phyloP scores from a whole-genome alignment of 1,139 yeast genomes.

The Geotrichum candidum region DNA sequence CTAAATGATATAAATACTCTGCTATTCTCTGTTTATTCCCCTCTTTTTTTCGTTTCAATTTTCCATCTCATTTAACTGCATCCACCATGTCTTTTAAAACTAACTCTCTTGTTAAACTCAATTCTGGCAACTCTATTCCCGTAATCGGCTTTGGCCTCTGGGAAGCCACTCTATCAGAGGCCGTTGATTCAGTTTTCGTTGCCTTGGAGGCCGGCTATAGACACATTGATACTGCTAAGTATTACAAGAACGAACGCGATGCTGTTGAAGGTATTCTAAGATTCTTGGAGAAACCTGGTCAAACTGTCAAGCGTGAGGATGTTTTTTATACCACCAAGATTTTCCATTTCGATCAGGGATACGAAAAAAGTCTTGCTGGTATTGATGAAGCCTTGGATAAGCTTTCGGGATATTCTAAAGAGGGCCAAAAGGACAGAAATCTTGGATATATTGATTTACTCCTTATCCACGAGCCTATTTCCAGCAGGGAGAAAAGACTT shows the following conservation, averaged over 20 bases:
- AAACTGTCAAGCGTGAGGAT: too few species aligned
- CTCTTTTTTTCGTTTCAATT: too few species aligned
- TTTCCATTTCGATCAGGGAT: slow-evolving; percentile 49
- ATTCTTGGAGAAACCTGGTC: too few species aligned
- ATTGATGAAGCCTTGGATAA: too few species aligned
- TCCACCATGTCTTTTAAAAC: neutral
- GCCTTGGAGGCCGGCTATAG: slow-evolving; percentile 64
- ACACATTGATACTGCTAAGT: slow-evolving; percentile 60
- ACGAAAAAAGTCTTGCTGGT: slow-evolving; percentile 47
- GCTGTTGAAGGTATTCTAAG: too few species aligned
- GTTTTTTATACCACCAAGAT: neutral
- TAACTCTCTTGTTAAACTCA: neutral
- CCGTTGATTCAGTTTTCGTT: slow-evolving; percentile 41
- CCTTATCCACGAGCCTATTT: too few species aligned
- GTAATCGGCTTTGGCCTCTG: slow-evolving; percentile 56
- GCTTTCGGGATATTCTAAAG: too few species aligned
- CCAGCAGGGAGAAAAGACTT: slow-evolving; percentile 36
- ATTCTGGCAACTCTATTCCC: slow-evolving; percentile 40
- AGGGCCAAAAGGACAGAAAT: too few species aligned
- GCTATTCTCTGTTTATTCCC: too few species aligned
- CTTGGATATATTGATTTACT: too few species aligned
- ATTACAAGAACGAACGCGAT: slow-evolving; percentile 51
- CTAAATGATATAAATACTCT: too few species aligned
- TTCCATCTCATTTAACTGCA: too few species aligned
- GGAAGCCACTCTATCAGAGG: slow-evolving; percentile 40